A percentile compares a stretch with the other conserved stretches of the same genome.
Conservation (phyloP, 2,329 filamentous ascomycete genomes). For the Lecanicillium sp. region DNA sequence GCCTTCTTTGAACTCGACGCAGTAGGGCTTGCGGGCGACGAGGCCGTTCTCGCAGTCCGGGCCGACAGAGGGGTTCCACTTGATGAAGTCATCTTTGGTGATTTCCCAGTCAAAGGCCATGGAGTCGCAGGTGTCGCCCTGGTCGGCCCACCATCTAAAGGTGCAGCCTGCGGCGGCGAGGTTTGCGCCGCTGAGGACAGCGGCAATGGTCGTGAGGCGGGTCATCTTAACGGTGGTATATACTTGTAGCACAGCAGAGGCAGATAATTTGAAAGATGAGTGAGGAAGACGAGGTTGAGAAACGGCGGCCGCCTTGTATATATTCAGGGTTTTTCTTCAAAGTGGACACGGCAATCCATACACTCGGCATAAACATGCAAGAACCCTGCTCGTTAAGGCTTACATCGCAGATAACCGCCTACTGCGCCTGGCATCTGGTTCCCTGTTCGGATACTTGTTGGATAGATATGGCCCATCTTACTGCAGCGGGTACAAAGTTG, state of each 20-base stretch:
- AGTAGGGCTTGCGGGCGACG: conserved; percentile 9
- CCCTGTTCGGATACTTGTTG: too few species aligned
- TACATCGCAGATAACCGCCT: too few species aligned
- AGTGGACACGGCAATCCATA: too few species aligned
- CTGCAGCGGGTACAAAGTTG: too few species aligned
- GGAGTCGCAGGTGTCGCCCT: conserved; percentile 19
- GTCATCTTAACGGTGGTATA: conserved; percentile 2
- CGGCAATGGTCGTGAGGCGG: conserved; percentile 3
- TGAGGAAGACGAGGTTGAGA: background rate
- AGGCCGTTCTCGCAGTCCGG: conserved; percentile 4
- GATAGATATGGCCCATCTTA: too few species aligned
- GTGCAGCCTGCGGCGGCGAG: conserved; percentile 7
- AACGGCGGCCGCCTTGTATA: background rate
- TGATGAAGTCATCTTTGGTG: conserved; percentile 13
- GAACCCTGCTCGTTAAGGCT: too few species aligned
- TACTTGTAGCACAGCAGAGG: background rate
- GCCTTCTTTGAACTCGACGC: conserved; percentile 8
- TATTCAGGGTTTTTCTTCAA: background rate
- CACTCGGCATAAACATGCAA: too few species aligned
- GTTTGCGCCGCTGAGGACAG: conserved; percentile 6
- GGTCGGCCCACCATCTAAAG: conserved; percentile 7
- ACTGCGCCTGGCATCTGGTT: too few species aligned
- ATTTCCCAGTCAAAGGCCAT: conserved; percentile 17
- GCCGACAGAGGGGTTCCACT: conserved; percentile 17
- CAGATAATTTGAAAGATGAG: background rate